A percentile compares a stretch with the other conserved stretches of the same genome.
Evolutionary conservation across 352 stramenopile genomes (phyloP).

Genomic region (Elongisporangium undulatum): DNA sequence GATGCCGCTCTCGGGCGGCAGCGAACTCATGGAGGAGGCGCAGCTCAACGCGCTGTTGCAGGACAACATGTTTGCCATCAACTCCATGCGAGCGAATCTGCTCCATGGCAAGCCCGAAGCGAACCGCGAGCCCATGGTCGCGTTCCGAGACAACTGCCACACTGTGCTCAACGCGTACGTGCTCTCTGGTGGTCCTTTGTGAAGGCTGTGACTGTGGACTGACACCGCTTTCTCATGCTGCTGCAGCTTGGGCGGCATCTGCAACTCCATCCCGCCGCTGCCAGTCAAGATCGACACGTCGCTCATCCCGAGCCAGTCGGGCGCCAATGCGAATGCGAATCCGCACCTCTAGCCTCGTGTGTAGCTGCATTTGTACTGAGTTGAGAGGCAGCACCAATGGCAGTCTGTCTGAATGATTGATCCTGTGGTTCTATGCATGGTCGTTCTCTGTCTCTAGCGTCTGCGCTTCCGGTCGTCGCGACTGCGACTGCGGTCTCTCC

Average conservation of each 20-base stretch:
- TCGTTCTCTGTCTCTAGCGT: conserved; percentile 6
- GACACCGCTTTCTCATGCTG: neutral
- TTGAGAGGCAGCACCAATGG: conserved; percentile 1
- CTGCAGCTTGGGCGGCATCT: conserved; percentile 48
- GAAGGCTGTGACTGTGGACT: neutral
- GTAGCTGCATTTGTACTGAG: conserved; percentile 13
- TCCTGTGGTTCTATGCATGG: neutral
- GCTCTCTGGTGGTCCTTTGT: neutral
- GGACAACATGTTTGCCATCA: conserved; percentile 60
- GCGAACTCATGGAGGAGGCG: conserved; percentile 28
- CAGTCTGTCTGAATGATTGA: conserved; percentile 1
- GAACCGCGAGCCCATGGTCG: conserved; percentile 51
- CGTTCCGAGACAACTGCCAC: conserved; percentile 67
- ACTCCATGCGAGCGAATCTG: conserved; percentile 68
- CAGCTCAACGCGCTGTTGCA: conserved; percentile 55
- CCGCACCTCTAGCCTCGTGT: conserved; percentile 7
- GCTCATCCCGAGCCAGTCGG: conserved; percentile 8
- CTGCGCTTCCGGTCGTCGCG: conserved; percentile 8
- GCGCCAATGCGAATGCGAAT: conserved; percentile 1
- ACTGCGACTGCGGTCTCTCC: neutral
- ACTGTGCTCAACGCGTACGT: conserved; percentile 59
- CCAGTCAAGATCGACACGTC: conserved; percentile 67
- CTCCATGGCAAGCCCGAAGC: conserved; percentile 46
- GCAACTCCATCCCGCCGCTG: conserved; percentile 57
- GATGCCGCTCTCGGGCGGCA: conserved; percentile 5